These are phyloP conservation scores for Coniella lustricola DNA, from an alignment of 2,329 filamentous ascomycete species.

Conservation along the genomic window DNA sequence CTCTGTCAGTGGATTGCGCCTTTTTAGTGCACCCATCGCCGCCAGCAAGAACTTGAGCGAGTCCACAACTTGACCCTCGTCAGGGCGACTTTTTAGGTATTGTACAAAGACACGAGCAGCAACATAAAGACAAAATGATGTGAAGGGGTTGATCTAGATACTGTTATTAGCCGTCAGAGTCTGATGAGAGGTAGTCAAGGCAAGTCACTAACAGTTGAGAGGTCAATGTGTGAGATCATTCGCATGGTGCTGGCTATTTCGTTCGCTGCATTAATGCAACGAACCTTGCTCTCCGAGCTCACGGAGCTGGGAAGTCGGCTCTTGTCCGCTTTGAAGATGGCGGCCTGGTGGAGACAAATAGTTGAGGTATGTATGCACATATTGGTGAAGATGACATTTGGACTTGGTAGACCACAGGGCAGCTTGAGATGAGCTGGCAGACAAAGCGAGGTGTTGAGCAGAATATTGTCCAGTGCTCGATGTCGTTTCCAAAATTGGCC, in stretches of 20 bases:
- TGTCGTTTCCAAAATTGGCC: conserved; percentile 96
- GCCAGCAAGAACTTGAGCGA: conserved; percentile 85
- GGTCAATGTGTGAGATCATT: conserved; percentile 84
- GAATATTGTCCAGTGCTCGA: conserved; percentile 77
- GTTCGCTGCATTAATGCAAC: conserved; percentile 87
- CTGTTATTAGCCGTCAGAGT: background rate
- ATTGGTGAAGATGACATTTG: conserved; percentile 88
- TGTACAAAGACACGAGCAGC: conserved; percentile 91
- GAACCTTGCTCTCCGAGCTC: conserved; percentile 81
- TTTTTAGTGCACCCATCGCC: conserved; percentile 84
- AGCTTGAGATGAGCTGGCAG: conserved; percentile 77
- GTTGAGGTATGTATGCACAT: conserved; percentile 96
- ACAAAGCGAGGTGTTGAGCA: conserved; percentile 78
- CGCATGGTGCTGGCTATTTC: conserved; percentile 95
- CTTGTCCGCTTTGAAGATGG: conserved; percentile 95
- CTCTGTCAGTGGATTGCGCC: conserved; percentile 83
- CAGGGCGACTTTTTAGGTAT: conserved; percentile 87
- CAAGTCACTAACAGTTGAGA: conserved; percentile 59
- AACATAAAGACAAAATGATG: conserved; percentile 95
- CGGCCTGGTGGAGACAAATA: conserved; percentile 96
- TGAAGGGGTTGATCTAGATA: conserved; percentile 82
- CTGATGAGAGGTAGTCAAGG: background rate
- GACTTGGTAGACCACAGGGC: conserved; percentile 64
- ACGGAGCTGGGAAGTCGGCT: conserved; percentile 71
- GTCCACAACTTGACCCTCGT: conserved; percentile 70